These are phyloP conservation scores for Penicillium simplicissimum DNA, from an alignment of 495 filamentous ascomycete genomes.

Conservation along the genomic window DNA sequence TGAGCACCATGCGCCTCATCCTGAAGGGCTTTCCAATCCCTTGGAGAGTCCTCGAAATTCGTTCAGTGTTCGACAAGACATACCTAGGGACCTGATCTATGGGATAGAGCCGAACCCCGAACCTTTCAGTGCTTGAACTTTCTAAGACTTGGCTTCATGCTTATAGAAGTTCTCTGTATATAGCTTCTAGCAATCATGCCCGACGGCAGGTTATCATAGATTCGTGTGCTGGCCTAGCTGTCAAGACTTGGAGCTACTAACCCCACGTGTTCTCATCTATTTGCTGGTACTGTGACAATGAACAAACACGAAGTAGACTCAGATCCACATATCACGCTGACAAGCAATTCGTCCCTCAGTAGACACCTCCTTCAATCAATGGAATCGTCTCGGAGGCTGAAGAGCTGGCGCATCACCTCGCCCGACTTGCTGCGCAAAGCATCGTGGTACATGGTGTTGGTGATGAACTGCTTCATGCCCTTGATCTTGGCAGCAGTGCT, in stretches of 20 bases:
- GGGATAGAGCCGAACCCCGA: not conserved
- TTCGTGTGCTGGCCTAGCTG: not conserved
- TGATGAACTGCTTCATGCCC: conserved; percentile 77
- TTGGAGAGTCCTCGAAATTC: not conserved
- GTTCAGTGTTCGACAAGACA: not conserved
- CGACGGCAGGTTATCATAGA: not conserved
- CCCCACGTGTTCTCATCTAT: not conserved
- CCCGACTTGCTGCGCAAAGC: conserved; percentile 70
- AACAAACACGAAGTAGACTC: not conserved
- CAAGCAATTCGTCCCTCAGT: not conserved
- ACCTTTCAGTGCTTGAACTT: not conserved
- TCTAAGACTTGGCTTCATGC: not conserved
- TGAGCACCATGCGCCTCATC: not conserved
- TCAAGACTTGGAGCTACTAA: not conserved
- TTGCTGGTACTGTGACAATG: not conserved
- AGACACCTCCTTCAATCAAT: conserved; percentile 57
- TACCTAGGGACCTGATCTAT: too few species aligned
- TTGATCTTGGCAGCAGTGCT: conserved; percentile 76
- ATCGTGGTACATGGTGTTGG: conserved; percentile 85
- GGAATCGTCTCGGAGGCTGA: conserved; percentile 69
- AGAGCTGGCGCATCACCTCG: conserved; percentile 70
- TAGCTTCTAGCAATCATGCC: not conserved
- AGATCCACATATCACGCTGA: not conserved
- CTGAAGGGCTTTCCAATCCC: not conserved
- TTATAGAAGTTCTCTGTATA: not conserved